Evolutionary conservation across 2,329 filamentous ascomycete genomes (phyloP), one percentile per base, ranked within the genome.

Genomic region (Knoxdaviesia proteae): DNA sequence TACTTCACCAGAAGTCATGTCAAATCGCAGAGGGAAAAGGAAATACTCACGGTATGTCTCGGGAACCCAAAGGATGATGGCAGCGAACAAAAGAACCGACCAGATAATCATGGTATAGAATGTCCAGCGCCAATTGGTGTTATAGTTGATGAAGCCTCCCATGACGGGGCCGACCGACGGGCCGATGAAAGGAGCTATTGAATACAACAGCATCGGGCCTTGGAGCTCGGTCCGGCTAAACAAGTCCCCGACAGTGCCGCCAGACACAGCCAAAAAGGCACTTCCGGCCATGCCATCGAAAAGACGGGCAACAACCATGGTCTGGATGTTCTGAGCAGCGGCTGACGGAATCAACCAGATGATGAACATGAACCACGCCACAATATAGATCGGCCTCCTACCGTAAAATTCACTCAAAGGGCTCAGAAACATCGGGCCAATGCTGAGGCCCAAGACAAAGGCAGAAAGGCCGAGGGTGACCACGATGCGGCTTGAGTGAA

Each of bases 41-140:
- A 40, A 20, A n/a, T 3, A 61, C 64, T 53, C 50, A 71, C 67
- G 82, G 56, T 90, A 94, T 1, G 86, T 94, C 61, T 94, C 86
- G 5, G 86, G 87, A 3, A 94, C 84, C 38, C 86, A 64, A 34
- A 84, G 54, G 34, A 77, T 54, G 42, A 94, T 77, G 46, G 74
- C 61, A 20, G 20, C 20, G 10, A 45, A n/a, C 41, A 84, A 65
- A 51, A 84, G 59, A 6, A 65, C 58, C 2, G 76, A 68, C 84
- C 84, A 93, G 41, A 94, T 92, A 41, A 93, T 60, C 46, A 93
- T 64, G 4, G 86, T 68, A 54, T 87, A 94, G 58, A 90, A 87
- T 0, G 78, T 81, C 82, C 82, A 90, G 42, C 81, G 65, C 79
- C 84, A 94, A 44, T 64, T 61, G 4, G 68, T 69, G 50, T 78